Evolutionary conservation across 371 early-diverging fungal genomes (phyloP), one percentile per base, ranked within the genome.

Genomic region (Gilbertella persicaria): DNA sequence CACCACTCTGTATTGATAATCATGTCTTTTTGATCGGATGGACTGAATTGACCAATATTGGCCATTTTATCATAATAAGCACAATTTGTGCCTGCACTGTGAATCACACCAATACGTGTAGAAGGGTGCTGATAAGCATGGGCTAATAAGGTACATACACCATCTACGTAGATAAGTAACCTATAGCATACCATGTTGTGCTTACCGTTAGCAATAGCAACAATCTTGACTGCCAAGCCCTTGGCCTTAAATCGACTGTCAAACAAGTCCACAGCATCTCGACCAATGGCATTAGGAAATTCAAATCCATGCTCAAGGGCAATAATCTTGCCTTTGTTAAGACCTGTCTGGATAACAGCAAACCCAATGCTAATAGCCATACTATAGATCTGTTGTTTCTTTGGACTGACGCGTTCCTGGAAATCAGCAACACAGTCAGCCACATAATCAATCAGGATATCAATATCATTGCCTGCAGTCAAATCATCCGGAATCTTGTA

Each of bases 11-110:
- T 91, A 75, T 92, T 94, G 75, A 94, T 80, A 52, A 93, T 87
- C 92, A 94, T 94, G 50, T 90, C 87, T 2, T 55, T 48, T 26
- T 28, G 21, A 4, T 47, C 45, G 8, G 36, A 30, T 28, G 43
- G 45, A 17, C 59, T 51, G 21, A 68, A 61, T 13, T 59, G 63
- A 25, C 47, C 46, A 48, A 73, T 71, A 50, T 73, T 73, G 36
- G 67, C 38, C 12, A 72, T 52, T 30, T 64, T 61, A 37, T 77
- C 78, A 29, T 77, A 77, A 71, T 96, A 98, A 25, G 96, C 93
- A 41, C 94, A 94, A 62, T 98, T 98, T 39, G 96, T 92, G 35
- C 98, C 98, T 3, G 96, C 93, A 54, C 94, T 95, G 37, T 95
- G 85, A 60, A 98, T 92, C 39, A 94, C 89, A 35, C 94, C 94